Conservation (phyloP, 73 alveolate genomes). For the Paramecium sonneborni region DNA sequence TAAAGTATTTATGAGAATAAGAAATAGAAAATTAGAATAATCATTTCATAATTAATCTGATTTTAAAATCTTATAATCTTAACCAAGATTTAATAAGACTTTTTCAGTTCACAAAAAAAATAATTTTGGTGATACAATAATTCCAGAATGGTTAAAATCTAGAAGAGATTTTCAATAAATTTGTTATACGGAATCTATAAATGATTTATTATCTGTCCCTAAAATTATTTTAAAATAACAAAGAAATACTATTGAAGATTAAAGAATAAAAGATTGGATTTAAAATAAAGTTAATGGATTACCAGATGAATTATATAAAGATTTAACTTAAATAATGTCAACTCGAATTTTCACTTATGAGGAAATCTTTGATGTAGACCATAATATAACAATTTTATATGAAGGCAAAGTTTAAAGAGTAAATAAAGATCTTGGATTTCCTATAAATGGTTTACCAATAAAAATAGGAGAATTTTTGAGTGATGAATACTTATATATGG, state of each 20-base stretch:
- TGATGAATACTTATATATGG: not conserved
- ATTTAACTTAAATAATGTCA: not conserved
- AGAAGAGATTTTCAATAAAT: not conserved
- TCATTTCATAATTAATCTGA: not conserved
- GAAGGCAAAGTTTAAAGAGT: conserved; percentile 12
- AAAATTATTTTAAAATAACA: not conserved
- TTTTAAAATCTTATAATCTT: not conserved
- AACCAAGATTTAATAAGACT: not conserved
- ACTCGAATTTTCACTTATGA: not conserved
- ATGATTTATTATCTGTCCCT: conserved; percentile 12
- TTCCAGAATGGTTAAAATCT: not conserved
- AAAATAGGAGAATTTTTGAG: not conserved
- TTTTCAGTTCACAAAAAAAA: not conserved
- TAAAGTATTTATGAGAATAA: not conserved
- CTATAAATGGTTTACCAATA: not conserved
- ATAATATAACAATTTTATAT: not conserved
- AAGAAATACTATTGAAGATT: conserved; percentile 13
- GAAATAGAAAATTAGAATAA: not conserved
- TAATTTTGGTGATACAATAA: not conserved
- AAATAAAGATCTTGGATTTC: not conserved
- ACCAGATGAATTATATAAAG: not conserved
- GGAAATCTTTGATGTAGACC: not conserved
- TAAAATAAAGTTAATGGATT: not conserved
- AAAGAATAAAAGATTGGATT: not conserved
- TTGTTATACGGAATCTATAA: not conserved